A percentile compares a stretch with the other conserved stretches of the same genome.
These are phyloP conservation scores for Lolium perenne DNA, from an alignment of 176 grass and related monocot species.

Conservation along the genomic window DNA sequence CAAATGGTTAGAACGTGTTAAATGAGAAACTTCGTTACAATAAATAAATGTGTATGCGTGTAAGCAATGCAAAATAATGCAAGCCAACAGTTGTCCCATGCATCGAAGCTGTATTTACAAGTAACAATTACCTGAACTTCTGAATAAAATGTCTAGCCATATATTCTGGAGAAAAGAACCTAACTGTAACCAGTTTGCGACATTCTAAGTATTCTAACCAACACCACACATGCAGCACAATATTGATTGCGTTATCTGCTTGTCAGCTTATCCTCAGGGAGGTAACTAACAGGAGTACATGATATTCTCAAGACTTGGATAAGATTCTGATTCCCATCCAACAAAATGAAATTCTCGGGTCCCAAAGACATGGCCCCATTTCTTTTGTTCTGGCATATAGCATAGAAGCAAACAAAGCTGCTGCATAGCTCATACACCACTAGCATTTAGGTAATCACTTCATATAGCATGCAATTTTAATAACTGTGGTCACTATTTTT, in stretches of 20 bases:
- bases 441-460: slow-evolving; percentile 12
- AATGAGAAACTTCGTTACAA: background rate
- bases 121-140: slow-evolving; percentile 1
- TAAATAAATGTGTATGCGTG: background rate
- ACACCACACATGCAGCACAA: background rate
- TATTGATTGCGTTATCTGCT: background rate
- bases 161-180: background rate
- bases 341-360: slow-evolving; percentile 4
- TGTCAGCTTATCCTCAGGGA: background rate
- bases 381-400: background rate
- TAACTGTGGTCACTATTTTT: background rate
- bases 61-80: background rate
- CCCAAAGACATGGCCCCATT: background rate
- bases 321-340: slow-evolving; percentile 29
- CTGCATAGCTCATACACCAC: slow-evolving; percentile 7
- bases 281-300: slow-evolving; percentile 14
- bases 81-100: background rate
- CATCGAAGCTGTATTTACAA: background rate
- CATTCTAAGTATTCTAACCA: background rate
- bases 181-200: background rate
- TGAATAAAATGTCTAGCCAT: background rate
- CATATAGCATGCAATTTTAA: slow-evolving; percentile 12
- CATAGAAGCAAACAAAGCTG: background rate
- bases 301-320: background rate
- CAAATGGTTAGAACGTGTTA: background rate